Evolutionary conservation across 1,139 yeast genomes (phyloP), one percentile per base, ranked within the genome.

Genomic region (Kodamaea sp.): DNA sequence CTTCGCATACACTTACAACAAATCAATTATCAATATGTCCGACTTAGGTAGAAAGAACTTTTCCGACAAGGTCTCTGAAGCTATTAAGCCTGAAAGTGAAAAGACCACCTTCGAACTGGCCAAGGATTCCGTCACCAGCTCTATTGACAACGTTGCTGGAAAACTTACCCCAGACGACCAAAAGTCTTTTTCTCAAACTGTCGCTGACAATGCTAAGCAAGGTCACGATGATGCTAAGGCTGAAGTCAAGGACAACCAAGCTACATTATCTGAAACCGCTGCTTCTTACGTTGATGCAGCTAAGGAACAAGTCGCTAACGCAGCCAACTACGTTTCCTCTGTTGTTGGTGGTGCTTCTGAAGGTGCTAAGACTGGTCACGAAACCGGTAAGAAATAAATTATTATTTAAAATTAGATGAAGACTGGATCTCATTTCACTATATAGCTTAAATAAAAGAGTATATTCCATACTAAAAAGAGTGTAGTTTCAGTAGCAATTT

Each of bases 1-100:
- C 20, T 15, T 15, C 20, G 20, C 29, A 23, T 22, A n/a, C 2
- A 22, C 35, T 32, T 29, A 23, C 15, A 10, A 33, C 7, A 20
- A 25, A 24, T 26, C 11, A 29, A 26, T 24, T 41, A 27, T 20
- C 15, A 48, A 27, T 28, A 83, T 83, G 89, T 79, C 89, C 55
- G 89, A 83, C 77, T 63, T 75, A 48, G 87, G 86, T 53, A 84
- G 95, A 83, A 86, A 86, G 66, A 66, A 74, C 60, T 72, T 88
- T 55, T 54, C 82, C 50, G 84, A 81, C 61, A 86, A 87, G 68
- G 67, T 77, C 48, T 42, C 72, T 42, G 96, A 87, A 73, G 57
- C 75, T 39, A 47, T 84, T 41, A 85, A 78, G 53, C 96, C 96
- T 57, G 82, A 87, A 43, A 65, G 78, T 38, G 73, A 84, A 61